phyloP scores from a whole-genome alignment of 2,329 filamentous ascomycete species.

The Mariannaea elegans region DNA sequence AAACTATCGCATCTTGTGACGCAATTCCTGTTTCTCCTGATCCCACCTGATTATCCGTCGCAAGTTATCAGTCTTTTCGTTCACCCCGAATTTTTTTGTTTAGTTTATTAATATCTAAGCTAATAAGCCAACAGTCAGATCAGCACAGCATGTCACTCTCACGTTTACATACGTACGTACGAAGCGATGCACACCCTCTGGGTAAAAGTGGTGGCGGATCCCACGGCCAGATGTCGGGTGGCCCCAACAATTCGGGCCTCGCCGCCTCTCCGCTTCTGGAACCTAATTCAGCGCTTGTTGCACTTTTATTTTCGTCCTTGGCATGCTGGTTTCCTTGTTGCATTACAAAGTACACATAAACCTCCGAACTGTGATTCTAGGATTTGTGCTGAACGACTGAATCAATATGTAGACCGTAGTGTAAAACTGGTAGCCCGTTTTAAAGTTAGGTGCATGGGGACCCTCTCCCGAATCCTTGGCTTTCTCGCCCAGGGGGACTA shows the following conservation, averaged over 20 bases:
- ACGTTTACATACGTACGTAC: background rate
- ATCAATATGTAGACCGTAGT: background rate
- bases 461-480: conserved; percentile 16
- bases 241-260: background rate
- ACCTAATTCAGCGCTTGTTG: background rate
- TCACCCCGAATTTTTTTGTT: background rate
- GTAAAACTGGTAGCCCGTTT: conserved; percentile 22
- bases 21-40: background rate
- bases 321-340: background rate
- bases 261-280: background rate
- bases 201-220: background rate
- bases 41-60: background rate
- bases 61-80: background rate
- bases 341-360: background rate
- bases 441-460: conserved; percentile 28
- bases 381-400: no score
- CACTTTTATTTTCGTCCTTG: background rate
- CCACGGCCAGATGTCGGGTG: background rate
- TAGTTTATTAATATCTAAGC: no score
- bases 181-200: background rate
- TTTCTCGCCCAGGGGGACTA: conserved; percentile 8
- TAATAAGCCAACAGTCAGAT: no score
- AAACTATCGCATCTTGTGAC: conserved; percentile 10
- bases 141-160: background rate
- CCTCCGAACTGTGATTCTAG: no score